Percentiles rank a stretch among this genome's conserved stretches.
These are phyloP conservation scores for Glebionis coronaria DNA, from an alignment of 129 eudicot genomes.

Conservation along the genomic window DNA sequence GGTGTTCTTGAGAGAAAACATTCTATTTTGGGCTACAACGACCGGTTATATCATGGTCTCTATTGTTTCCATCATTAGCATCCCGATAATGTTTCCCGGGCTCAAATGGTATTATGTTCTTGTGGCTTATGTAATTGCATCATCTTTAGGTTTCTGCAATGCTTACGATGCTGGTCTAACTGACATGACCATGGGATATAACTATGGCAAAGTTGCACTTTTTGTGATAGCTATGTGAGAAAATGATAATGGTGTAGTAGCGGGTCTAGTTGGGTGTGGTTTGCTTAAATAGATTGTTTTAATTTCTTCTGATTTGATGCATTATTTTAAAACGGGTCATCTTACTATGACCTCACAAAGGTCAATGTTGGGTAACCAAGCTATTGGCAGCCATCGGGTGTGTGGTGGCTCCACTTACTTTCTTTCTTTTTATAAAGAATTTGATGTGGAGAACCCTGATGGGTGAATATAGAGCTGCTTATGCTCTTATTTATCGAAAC, in stretches of 20 bases:
- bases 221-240: no score
- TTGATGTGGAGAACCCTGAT: constrained; percentile 39
- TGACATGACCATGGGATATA: constrained; percentile 56
- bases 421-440: constrained; percentile 58
- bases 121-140: constrained; percentile 49
- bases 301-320: constrained; percentile 59
- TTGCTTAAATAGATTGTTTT: constrained; percentile 59
- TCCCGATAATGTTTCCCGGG: constrained; percentile 49
- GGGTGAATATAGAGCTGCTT: constrained; percentile 65
- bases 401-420: constrained; percentile 44
- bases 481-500: constrained; percentile 40
- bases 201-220: not conserved
- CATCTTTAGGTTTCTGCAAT: constrained; percentile 64
- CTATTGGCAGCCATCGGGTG: constrained; percentile 64
- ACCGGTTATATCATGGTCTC: constrained; percentile 43
- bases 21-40: no score
- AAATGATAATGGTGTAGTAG: not conserved
- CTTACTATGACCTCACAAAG: constrained; percentile 63
- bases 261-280: constrained; percentile 72
- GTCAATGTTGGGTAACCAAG: constrained; percentile 65
- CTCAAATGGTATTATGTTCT: constrained; percentile 58
- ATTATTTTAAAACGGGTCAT: constrained; percentile 59
- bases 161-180: constrained; percentile 68
- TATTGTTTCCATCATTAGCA: constrained; percentile 26
- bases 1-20: no score